Base-by-base conservation (phyloP, 768 basidiomycete species). In the Stropharia rugosoannulata region DNA sequence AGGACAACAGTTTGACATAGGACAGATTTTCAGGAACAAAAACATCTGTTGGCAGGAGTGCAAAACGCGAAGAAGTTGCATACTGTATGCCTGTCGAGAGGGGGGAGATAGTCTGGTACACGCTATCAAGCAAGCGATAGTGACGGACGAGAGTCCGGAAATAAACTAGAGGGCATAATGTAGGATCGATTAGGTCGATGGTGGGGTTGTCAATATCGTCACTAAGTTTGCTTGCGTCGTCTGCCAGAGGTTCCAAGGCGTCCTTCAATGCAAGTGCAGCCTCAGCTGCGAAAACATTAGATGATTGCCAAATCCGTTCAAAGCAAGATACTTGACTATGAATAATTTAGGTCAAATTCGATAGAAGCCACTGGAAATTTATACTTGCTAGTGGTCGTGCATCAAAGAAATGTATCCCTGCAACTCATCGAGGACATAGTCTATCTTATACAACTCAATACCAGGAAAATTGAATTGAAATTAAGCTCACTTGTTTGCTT, bases 251-350 rank as follows among this genome's bases (percentile, higher is more conserved):
- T 16, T 56, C 54, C 10, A 78, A 59, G 6, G 58, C 56, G 27
- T 58, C 19, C n/a, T 61, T 60, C 27, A 78, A 56, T 10, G 53
- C 29, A 13, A 29, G 25, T n/a, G 51, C 43, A 27, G 49, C 48
- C 15, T 42, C 3, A 12, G 54, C 10, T 42, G 64, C 60, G 22
- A 75, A 45, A 35, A 73, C 51, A 35, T 48, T 29, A 35, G 68
- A 63, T 0, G 75, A 73, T 59, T 81, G 75, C 80, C 80, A 83
- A 18, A 83, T 79, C 16, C 82, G 76, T 47, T 82, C 80, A 57
- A 80, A 82, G 59, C 77, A 80, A n/a, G 82, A 81, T 5, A 81
- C 73, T 62, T 82, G 74, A 59, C 82, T 83, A 41, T 22, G 4
- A 56, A 19, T 32, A 49, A 43, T 60, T 22, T 45, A 51, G 25